These are phyloP conservation scores for Fraxinus albicans DNA, from an alignment of 305 asterid species.

Conservation along the genomic window DNA sequence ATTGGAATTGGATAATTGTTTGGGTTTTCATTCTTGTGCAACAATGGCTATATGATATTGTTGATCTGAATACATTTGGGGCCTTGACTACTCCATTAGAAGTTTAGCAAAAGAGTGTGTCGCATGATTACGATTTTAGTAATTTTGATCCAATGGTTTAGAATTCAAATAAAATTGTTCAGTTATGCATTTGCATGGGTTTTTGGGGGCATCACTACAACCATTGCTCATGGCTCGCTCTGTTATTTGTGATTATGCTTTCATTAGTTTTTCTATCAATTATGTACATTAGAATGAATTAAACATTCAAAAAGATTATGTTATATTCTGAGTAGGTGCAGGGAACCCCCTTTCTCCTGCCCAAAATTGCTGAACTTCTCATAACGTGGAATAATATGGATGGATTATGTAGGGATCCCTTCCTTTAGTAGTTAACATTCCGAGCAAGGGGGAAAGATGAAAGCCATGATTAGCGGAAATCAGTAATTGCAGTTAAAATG, in stretches of 20 bases:
- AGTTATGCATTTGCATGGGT: not conserved
- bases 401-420: not conserved
- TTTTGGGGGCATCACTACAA: not conserved
- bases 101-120: not conserved
- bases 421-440: not conserved
- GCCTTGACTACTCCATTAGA: not conserved
- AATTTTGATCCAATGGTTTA: not conserved
- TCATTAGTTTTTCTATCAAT: not conserved
- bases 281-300: not conserved
- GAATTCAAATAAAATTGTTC: not conserved
- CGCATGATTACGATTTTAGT: not conserved
- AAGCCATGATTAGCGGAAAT: not conserved
- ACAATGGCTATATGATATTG: not conserved
- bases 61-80: not conserved
- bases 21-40: not conserved
- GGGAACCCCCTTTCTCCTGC: not conserved
- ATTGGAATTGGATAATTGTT: not conserved
- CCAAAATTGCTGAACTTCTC: not conserved
- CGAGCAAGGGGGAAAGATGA: not conserved
- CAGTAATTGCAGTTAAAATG: not conserved
- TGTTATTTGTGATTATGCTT: not conserved
- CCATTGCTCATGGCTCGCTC: not conserved
- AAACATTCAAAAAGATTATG: not conserved
- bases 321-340: not conserved
- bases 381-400: not conserved